Conservation (phyloP, 768 basidiomycete genomes). For the Tricholoma sp. region DNA sequence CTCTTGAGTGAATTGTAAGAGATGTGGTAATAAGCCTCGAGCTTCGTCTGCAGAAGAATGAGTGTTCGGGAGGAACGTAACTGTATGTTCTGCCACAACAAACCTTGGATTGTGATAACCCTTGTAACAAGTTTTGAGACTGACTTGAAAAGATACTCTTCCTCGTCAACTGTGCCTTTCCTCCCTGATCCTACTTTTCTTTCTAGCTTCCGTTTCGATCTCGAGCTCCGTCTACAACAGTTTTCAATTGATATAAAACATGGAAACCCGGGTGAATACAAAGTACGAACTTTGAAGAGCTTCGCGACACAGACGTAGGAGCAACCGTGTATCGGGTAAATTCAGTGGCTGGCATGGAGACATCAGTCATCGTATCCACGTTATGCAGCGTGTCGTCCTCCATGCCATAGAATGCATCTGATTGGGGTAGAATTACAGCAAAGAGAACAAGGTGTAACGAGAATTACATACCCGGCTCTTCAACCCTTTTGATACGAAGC, state of each 20-base stretch:
- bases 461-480: constrained; percentile 71
- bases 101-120: constrained; percentile 61
- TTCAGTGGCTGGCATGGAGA: constrained; percentile 81
- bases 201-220: constrained; percentile 80
- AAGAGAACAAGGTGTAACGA: not conserved
- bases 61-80: not conserved
- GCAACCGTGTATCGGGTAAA: constrained; percentile 95
- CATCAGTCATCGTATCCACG: constrained; percentile 93
- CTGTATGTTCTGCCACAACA: constrained; percentile 13
- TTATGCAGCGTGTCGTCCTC: constrained; percentile 79
- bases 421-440: not conserved
- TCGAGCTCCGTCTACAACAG: constrained; percentile 57
- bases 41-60: constrained; percentile 52
- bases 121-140: constrained; percentile 68
- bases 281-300: constrained; percentile 64
- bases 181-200: constrained; percentile 83
- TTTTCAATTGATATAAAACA: not conserved
- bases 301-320: constrained; percentile 66
- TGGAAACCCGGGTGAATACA: not conserved
- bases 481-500: constrained; percentile 66
- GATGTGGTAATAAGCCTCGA: constrained; percentile 64
- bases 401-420: constrained; percentile 71
- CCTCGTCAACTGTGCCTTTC: constrained; percentile 95
- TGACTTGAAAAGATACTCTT: constrained; percentile 87
- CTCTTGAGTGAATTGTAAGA: constrained; percentile 61